These are phyloP conservation scores for Xylaria intraflava DNA, from an alignment of 495 filamentous ascomycete species.

Conservation along the genomic window DNA sequence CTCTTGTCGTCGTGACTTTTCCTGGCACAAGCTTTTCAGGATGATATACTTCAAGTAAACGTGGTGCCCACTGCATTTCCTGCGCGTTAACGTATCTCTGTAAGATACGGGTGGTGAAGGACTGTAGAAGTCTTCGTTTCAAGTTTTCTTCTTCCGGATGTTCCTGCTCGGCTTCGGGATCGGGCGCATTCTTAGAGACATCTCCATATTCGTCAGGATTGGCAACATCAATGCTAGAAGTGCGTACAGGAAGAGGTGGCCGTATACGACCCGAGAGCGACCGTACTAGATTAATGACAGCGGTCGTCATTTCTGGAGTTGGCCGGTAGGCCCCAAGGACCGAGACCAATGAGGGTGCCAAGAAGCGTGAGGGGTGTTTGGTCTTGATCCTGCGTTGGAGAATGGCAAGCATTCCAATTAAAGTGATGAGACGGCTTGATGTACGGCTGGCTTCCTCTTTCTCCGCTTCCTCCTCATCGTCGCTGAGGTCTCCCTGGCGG, in stretches of 20 bases:
- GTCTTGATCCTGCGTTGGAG: constrained; percentile 84
- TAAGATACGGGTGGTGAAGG: constrained; percentile 76
- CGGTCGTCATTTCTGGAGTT: constrained; percentile 59
- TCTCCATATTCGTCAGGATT: constrained; percentile 42
- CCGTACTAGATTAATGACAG: constrained; percentile 69
- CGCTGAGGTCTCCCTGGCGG: constrained; percentile 31
- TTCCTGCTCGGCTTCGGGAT: constrained; percentile 67
- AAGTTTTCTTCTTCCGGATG: constrained; percentile 56
- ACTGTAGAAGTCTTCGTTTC: constrained; percentile 66
- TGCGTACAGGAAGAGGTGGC: constrained; percentile 66
- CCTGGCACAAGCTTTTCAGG: constrained; percentile 54
- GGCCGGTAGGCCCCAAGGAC: constrained; percentile 62
- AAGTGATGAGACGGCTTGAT: constrained; percentile 59
- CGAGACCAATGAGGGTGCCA: constrained; percentile 80
- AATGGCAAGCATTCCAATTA: constrained; percentile 75
- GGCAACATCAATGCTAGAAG: constrained; percentile 52
- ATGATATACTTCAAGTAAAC: constrained; percentile 65
- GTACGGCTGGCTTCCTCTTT: constrained; percentile 16
- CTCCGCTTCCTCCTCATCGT: constrained; percentile 35
- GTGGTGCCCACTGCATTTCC: constrained; percentile 65
- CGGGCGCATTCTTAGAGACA: constrained; percentile 55
- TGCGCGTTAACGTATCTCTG: constrained; percentile 69
- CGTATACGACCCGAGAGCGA: constrained; percentile 65
- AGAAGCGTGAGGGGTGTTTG: constrained; percentile 84
- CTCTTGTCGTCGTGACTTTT: constrained; percentile 50